Evolutionary conservation across 495 filamentous ascomycete genomes (phyloP).

Genomic region (Zalerion maritima): DNA sequence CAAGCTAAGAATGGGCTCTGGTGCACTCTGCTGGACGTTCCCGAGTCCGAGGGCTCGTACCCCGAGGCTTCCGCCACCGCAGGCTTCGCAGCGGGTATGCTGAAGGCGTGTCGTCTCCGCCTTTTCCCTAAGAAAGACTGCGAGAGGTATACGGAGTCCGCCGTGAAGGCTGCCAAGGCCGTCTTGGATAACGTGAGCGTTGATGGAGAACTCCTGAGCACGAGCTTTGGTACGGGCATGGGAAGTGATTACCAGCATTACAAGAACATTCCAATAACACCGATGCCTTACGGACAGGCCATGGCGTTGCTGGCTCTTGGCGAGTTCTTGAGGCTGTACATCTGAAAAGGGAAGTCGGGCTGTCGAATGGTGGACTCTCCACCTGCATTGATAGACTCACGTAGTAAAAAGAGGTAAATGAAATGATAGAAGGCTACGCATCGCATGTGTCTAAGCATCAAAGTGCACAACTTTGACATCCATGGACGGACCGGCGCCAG

Average conservation of each 20-base stretch:
- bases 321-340: constrained; percentile 46
- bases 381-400: too few species aligned
- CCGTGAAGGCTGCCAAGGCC: constrained; percentile 43
- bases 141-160: constrained; percentile 25
- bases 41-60: constrained; percentile 45
- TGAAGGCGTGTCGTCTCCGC: constrained; percentile 52
- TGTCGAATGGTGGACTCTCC: too few species aligned
- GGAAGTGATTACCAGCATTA: constrained; percentile 53
- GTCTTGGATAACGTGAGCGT: constrained; percentile 44
- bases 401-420: too few species aligned
- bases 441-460: too few species aligned
- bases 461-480: too few species aligned
- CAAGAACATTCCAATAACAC: constrained; percentile 49
- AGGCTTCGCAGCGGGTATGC: constrained; percentile 59
- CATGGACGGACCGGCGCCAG: too few species aligned
- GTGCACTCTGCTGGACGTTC: constrained; percentile 50
- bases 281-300: constrained; percentile 66
- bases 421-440: too few species aligned
- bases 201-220: constrained; percentile 49
- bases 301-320: constrained; percentile 63
- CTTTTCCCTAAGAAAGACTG: constrained; percentile 42
- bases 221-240: constrained; percentile 63
- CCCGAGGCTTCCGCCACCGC: constrained; percentile 58
- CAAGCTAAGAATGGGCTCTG: constrained; percentile 47
- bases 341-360: constrained; percentile 18